Base-by-base conservation (phyloP, 2,329 filamentous ascomycete genomes). In the Pseudogymnoascus destructans region DNA sequence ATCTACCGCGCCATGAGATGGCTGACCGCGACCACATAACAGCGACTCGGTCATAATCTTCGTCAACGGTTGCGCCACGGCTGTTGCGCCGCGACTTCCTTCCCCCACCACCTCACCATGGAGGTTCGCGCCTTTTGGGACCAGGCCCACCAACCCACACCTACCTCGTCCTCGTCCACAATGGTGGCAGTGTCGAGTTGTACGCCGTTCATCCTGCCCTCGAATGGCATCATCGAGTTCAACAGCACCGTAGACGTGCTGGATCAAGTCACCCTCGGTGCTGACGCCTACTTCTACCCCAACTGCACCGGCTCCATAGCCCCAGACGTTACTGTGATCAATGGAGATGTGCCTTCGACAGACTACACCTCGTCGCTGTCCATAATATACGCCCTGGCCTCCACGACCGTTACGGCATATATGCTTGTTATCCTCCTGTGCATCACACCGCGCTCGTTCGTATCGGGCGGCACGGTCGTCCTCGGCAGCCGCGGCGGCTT, bases 371-470 rank as follows among this genome's bases (percentile, higher is more conserved):
- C 91, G 35, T 90, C 89, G 17, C 92, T 93, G 46, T 92, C 93
- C 11, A 90, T 95, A 71, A 86, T 88, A 66, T 98, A 96, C 69
- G 91, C 91, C 49, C 86, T 97, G 58, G 90, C 90, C 59, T 88
- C 90, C 13, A 89, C 89, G 15, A 97, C 91, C 0, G 86, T 95
- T 58, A 85, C 95, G 55, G 86, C 90, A 55, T 97, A 95, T 73
- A 86, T 95, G 69, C 81, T 97, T 52, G 86, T 96, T 64, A 88
- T 95, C 62, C 95, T 96, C 80, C 82, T 97, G 35, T 82, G 95
- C 68, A 90, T 96, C 66, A 95, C 90, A 0, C 92, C 92, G n/a
- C 84, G 92, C 57, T 95, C 93, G 3, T 95, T 93, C 70, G 84
- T 95, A 62, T 84, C 95, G 60, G 89, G 89, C 58, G 89, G 89